phyloP scores from a whole-genome alignment of 208 protist genomes.

The Blechomonas ayalai region DNA sequence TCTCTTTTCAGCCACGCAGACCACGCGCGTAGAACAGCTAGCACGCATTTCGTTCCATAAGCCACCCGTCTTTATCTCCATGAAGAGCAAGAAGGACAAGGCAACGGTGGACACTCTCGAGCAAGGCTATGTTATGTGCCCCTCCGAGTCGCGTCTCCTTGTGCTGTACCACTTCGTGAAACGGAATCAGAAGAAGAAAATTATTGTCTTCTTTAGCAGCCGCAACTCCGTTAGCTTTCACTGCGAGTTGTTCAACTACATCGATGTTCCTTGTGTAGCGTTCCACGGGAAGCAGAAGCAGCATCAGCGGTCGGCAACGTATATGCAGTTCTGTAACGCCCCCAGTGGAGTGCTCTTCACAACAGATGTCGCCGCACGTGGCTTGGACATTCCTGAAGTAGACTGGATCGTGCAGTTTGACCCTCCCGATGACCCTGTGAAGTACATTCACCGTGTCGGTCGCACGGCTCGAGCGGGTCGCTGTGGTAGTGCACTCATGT shows the following conservation, averaged over 20 bases:
- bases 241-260: conserved; percentile 99
- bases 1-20: conserved; percentile 99
- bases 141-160: conserved; percentile 93
- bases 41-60: conserved; percentile 93
- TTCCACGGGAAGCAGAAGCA: conserved; percentile 99
- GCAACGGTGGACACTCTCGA: conserved; percentile 93
- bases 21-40: conserved; percentile 96
- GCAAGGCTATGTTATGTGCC: conserved; percentile 98
- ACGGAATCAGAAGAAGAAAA: conserved; percentile 96
- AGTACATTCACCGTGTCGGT: conserved; percentile 99
- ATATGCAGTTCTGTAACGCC: conserved; percentile 99
- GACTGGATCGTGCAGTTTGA: conserved; percentile 99
- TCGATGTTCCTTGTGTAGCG: conserved; percentile 98
- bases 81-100: conserved; percentile 88
- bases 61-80: conserved; percentile 95
- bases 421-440: conserved; percentile 98
- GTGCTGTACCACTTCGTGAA: conserved; percentile 99
- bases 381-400: conserved; percentile 98
- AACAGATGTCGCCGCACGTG: conserved; percentile 98
- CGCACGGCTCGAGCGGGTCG: conserved; percentile 95
- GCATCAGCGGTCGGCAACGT: conserved; percentile 97
- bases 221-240: conserved; percentile 98
- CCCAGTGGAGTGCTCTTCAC: conserved; percentile 97
- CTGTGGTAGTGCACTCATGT: conserved; percentile 93
- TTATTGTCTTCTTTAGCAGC: conserved; percentile 99